phyloP scores from a whole-genome alignment of 371 early-diverging fungal species.

The Cokeromyces recurvatus region DNA sequence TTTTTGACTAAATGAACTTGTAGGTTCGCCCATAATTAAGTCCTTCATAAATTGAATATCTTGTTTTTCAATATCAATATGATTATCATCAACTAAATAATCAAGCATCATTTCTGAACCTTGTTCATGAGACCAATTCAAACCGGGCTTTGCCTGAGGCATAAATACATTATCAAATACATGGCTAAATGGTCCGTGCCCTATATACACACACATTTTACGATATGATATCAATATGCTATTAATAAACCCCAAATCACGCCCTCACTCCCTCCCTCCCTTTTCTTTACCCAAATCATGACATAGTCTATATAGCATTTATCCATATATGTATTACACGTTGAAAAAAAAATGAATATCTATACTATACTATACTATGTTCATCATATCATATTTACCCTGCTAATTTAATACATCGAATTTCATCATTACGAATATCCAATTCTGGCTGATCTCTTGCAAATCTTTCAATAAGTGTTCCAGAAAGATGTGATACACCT shows the following conservation, averaged over 20 bases:
- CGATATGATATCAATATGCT: conserved; percentile 80
- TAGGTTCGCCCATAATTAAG: conserved; percentile 75
- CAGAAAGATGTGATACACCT: conserved; percentile 84
- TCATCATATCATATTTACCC: conserved; percentile 42
- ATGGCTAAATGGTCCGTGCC: conserved; percentile 94
- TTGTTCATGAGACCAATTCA: conserved; percentile 86
- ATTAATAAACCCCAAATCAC: too few species aligned
- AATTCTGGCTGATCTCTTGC: conserved; percentile 76
- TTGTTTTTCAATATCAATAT: conserved; percentile 63
- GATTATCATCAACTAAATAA: conserved; percentile 77
- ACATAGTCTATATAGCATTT: too few species aligned
- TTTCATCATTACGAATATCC: conserved; percentile 71
- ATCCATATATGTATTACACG: too few species aligned
- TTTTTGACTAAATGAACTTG: conserved; percentile 16
- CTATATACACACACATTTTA: too few species aligned
- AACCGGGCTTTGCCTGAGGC: conserved; percentile 47
- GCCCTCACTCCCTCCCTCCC: background rate
- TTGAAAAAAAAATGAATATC: too few species aligned
- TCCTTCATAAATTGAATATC: conserved; percentile 80
- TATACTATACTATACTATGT: too few species aligned
- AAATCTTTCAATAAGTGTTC: conserved; percentile 67
- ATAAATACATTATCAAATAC: conserved; percentile 90
- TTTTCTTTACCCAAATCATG: conserved; percentile 88
- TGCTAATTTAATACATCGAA: conserved; percentile 84
- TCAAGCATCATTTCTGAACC: conserved; percentile 89